A percentile compares a stretch with the other conserved stretches of the same genome.
Conservation (phyloP, 2,329 filamentous ascomycete genomes). For the Ophiobolus disseminans region DNA sequence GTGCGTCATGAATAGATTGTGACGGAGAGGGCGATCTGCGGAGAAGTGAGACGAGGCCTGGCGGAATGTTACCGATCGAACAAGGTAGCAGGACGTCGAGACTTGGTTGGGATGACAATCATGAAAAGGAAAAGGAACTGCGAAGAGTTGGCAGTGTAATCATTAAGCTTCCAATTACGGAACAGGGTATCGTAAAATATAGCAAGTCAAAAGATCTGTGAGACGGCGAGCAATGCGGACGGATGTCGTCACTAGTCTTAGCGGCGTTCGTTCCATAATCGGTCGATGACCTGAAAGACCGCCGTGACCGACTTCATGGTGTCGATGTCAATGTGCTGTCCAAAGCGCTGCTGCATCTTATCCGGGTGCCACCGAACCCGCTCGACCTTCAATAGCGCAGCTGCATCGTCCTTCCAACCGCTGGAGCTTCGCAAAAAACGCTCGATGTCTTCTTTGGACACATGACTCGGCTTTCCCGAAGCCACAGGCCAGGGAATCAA, state of each 20-base stretch:
- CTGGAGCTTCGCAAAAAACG: constrained; percentile 71
- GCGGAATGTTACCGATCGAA: too few species aligned
- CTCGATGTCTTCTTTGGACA: constrained; percentile 67
- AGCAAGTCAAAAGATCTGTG: too few species aligned
- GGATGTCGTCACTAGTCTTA: constrained; percentile 7
- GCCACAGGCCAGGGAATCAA: constrained; percentile 76
- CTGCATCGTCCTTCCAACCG: constrained; percentile 46
- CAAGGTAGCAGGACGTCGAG: too few species aligned
- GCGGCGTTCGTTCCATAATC: constrained; percentile 70
- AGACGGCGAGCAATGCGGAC: too few species aligned
- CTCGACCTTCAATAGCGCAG: constrained; percentile 75
- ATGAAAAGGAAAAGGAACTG: too few species aligned
- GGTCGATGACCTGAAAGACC: constrained; percentile 89
- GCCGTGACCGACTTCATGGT: constrained; percentile 83
- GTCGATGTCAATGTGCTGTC: constrained; percentile 71
- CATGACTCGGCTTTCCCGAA: constrained; percentile 63
- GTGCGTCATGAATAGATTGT: constrained; percentile 18
- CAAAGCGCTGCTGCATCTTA: constrained; percentile 91
- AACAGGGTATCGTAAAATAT: too few species aligned
- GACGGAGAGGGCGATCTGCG: too few species aligned
- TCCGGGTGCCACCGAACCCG: constrained; percentile 96
- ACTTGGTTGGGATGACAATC: too few species aligned
- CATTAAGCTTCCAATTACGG: too few species aligned
- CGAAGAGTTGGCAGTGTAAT: too few species aligned
- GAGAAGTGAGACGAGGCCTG: too few species aligned